Base-by-base conservation (phyloP, 1,284 basidiomycete species). In the Cryptococcus maquisensis region DNA sequence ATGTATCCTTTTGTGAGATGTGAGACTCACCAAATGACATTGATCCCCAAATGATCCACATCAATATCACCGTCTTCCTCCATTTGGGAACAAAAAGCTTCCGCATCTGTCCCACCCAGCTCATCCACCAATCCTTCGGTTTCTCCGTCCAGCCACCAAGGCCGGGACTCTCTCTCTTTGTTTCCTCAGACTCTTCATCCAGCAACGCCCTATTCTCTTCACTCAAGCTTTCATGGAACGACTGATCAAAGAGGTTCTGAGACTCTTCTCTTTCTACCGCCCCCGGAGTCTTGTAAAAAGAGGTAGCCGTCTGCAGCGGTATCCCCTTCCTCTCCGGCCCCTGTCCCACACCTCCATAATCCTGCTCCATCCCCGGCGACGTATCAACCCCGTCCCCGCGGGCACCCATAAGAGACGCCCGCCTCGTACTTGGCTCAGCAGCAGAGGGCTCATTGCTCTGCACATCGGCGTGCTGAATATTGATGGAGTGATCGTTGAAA, bases 41-140 rank as follows among this genome's bases (percentile, higher is more conserved):
- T 0, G 82, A 77, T 54, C 82, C 85, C 93, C 93, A 97, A 20
- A 83, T 81, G 3, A 78, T 79, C 90, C 91, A 95, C 54, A 95
- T 85, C 48, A 96, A 78, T 48, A 91, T 47, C 21, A 93, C 93
- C 48, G 88, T 94, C 59, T 81, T 78, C 47, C 84, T 73, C 91
- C 93, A 96, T 68, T 90, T 83, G 0, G 87, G 86, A 15, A 83
- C 78, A 36, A 97, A 81, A 23, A 97, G 85, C 79, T 88, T 83
- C 59, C 76, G 78, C 39, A 96, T 79, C 36, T 90, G 83, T 58
- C 83, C 83, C 58, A 82, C 73, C 86, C 88, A 93, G 37, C 58
- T 59, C 39, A 45, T 42, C 64, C 62, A 66, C 62, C 61, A 64
- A 15, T 47, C 51, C 15, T 44, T 20, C 37, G 42, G 52, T 41